Evolutionary conservation across 495 filamentous ascomycete species (phyloP).

Genomic region (Penicillium paxilli): DNA sequence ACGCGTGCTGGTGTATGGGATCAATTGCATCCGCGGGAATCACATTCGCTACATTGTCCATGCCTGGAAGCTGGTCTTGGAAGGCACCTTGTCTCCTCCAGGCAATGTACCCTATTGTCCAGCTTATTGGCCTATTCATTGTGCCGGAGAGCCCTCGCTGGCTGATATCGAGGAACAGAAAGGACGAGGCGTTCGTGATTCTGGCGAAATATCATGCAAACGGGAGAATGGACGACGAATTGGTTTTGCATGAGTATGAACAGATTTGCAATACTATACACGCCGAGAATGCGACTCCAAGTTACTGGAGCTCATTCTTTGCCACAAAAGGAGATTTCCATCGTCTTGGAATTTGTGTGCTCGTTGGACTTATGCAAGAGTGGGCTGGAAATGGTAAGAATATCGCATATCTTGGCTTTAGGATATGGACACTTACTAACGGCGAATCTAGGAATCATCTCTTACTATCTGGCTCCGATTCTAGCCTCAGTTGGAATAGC

Average conservation of each 20-base stretch:
- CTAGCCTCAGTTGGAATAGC: constrained; percentile 56
- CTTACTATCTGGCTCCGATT: constrained; percentile 57
- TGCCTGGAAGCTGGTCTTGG: constrained; percentile 24
- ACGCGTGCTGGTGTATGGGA: constrained; percentile 21
- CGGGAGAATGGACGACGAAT: constrained; percentile 22
- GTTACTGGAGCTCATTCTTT: constrained; percentile 50
- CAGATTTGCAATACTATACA: constrained; percentile 51
- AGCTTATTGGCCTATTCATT: constrained; percentile 15
- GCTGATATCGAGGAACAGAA: constrained; percentile 40
- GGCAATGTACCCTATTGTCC: constrained; percentile 14
- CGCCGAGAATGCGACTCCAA: constrained; percentile 29
- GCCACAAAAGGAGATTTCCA: constrained; percentile 66
- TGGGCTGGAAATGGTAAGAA: constrained; percentile 64
- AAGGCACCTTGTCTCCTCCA: constrained; percentile 22
- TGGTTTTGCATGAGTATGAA: constrained; percentile 34
- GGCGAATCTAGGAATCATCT: constrained; percentile 46
- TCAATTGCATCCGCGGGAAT: constrained; percentile 19
- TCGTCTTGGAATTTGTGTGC: constrained; percentile 55
- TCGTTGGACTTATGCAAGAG: constrained; percentile 58
- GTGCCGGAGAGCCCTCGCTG: constrained; percentile 32
- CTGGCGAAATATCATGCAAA: constrained; percentile 39
- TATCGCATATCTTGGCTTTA: neutral
- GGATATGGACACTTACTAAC: neutral
- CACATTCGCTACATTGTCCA: constrained; percentile 18
- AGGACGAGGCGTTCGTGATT: constrained; percentile 39